Conservation (phyloP, 2,329 filamentous ascomycete genomes). For the Tolypocladium cylindrosporum region DNA sequence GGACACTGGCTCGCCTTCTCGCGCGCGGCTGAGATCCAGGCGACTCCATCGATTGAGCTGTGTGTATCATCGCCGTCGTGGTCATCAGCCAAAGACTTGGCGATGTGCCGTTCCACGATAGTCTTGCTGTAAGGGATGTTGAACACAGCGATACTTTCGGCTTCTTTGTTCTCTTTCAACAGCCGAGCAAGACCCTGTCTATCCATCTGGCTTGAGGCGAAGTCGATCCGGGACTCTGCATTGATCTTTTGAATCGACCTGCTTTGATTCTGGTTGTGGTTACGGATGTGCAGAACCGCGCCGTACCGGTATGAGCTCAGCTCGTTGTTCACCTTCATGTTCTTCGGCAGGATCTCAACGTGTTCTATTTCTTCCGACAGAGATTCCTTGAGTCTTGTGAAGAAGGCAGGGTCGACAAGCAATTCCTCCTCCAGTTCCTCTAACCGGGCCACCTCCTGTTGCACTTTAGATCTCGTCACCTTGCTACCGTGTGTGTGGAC, state of each 20-base stretch:
- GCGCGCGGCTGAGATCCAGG: no score
- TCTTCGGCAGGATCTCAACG: constrained; percentile 18
- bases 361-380: constrained; percentile 10
- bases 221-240: not conserved
- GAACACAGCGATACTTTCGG: no score
- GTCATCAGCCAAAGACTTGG: no score
- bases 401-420: constrained; percentile 13
- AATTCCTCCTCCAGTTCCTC: constrained; percentile 9
- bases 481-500: not conserved
- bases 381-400: constrained; percentile 5
- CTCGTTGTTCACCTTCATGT: constrained; percentile 17
- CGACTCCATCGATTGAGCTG: no score
- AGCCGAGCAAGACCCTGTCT: no score
- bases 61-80: no score
- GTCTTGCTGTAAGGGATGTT: constrained; percentile 4
- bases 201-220: not conserved
- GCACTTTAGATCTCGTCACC: not conserved
- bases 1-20: no score
- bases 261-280: no score
- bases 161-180: no score
- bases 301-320: constrained; percentile 18
- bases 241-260: not conserved
- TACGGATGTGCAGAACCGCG: constrained; percentile 9
- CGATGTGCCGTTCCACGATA: no score
- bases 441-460: constrained; percentile 5